phyloP scores from a whole-genome alignment of 768 basidiomycete species.

The Trametes punicea region DNA sequence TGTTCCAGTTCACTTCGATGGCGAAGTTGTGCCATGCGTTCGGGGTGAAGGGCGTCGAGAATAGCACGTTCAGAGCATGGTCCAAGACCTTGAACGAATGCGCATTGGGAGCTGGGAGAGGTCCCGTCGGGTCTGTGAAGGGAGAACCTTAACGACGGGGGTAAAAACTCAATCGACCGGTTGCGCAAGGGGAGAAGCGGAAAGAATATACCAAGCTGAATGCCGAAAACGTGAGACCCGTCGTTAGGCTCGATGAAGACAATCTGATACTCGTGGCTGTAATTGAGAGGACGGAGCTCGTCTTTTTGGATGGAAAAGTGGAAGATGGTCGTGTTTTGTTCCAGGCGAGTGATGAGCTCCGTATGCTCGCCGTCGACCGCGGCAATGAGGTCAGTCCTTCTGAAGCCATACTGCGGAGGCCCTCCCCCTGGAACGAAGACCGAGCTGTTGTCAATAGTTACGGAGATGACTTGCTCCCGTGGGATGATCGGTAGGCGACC shows the following conservation, averaged over 20 bases:
- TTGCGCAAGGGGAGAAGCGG: neutral
- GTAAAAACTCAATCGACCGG: neutral
- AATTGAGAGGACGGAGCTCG: conserved; percentile 43
- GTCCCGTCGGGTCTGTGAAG: conserved; percentile 49
- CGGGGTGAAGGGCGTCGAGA: conserved; percentile 42
- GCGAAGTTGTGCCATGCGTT: conserved; percentile 59
- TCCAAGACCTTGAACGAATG: conserved; percentile 53
- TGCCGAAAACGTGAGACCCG: conserved; percentile 55
- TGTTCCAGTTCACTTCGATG: conserved; percentile 52
- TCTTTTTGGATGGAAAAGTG: conserved; percentile 48
- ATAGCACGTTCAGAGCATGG: conserved; percentile 50
- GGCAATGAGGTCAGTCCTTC: conserved; percentile 58
- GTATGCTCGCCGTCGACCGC: conserved; percentile 38
- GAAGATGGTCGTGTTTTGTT: conserved; percentile 45
- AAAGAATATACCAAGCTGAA: conserved; percentile 48
- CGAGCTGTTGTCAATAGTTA: conserved; percentile 56
- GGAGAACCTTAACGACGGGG: conserved; percentile 43
- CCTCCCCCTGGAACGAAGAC: conserved; percentile 52
- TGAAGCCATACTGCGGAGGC: conserved; percentile 51
- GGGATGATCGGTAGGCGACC: conserved; percentile 24
- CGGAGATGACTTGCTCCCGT: conserved; percentile 48
- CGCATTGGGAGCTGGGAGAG: conserved; percentile 40
- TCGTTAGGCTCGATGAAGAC: conserved; percentile 62
- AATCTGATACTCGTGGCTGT: conserved; percentile 58
- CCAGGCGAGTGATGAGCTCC: conserved; percentile 38